Evolutionary conservation across 352 stramenopile species (phyloP).

Genomic region (Phytophthora europaea): DNA sequence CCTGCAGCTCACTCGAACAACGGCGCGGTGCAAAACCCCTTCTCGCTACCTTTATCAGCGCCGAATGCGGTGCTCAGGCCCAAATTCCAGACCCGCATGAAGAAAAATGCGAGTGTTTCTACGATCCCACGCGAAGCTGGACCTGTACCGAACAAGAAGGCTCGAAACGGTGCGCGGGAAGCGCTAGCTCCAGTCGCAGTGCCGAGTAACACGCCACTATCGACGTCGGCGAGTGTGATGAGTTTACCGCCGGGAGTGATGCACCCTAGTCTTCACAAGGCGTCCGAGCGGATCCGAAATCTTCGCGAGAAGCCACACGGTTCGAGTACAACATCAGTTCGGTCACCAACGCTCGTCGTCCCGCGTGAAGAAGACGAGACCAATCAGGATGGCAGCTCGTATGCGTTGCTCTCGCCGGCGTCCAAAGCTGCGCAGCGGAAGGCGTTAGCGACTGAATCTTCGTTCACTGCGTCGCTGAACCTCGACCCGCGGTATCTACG

Average conservation of each 20-base stretch:
- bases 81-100: conserved; percentile 52
- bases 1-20: background rate
- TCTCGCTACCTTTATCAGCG: conserved; percentile 6
- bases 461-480: conserved; percentile 84
- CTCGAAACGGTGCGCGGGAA: background rate
- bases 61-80: conserved; percentile 49
- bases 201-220: background rate
- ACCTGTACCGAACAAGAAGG: background rate
- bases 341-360: conserved; percentile 11
- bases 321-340: conserved; percentile 23
- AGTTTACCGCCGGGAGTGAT: conserved; percentile 44
- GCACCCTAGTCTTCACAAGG: conserved; percentile 66
- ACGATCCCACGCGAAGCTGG: conserved; percentile 29
- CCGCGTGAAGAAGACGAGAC: conserved; percentile 36
- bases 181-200: background rate
- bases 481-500: conserved; percentile 77
- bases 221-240: conserved; percentile 47
- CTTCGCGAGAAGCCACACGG: conserved; percentile 47
- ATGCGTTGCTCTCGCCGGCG: conserved; percentile 34
- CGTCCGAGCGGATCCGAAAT: conserved; percentile 65
- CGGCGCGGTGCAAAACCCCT: background rate
- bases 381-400: conserved; percentile 23
- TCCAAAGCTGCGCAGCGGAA: conserved; percentile 43
- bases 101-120: conserved; percentile 57
- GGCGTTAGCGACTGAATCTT: conserved; percentile 36